Evolutionary conservation across 192 early-diverging fungal genomes (phyloP), one percentile per base, ranked within the genome.

Genomic region (Coemansia sp.): DNA sequence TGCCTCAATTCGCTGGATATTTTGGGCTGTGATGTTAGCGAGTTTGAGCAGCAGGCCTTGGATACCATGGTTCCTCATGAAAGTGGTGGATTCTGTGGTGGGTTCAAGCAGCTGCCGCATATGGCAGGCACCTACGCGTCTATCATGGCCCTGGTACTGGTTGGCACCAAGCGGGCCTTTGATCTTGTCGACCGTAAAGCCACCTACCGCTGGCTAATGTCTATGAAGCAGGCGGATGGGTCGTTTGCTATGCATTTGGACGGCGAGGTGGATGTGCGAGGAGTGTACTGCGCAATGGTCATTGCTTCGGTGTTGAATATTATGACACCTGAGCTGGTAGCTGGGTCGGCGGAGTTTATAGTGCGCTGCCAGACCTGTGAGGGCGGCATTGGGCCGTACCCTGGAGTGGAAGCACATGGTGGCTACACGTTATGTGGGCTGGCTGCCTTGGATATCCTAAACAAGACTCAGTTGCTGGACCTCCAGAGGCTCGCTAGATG

Each of bases 391-490:
- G 90, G 88, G 0, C 82, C 82, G 13, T 80, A 71, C 31, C 94
- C 94, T 3, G 86, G 87, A 1, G 81, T 87, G 0, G 96, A 99
- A 56, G 94, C 92, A 5, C 94, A 99, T 59, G 92, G 93, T 38
- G 96, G 96, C 3, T 99, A 99, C 71, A 90, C 91, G 5, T 91
- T 93, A 55, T 97, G 94, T 66, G 96, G 84, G 6, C 55, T 96
- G 35, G 96, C 93, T 0, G 91, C 96, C 0, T 61, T 94, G 57
- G 87, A 88, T 49, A 75, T 97, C 12, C 54, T 97, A 26, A 85
- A 82, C 31, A 63, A 73, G 43, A 78, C 86, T 6, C 73, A 91
- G 52, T 15, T 78, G 30, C 61, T 97, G 44, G 70, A 95, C 60
- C 42, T 86, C 1, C 73, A 81, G 12, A 68, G 77, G 1, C 53